phyloP scores from a whole-genome alignment of 2,329 filamentous ascomycete genomes.

The Zarea fungicola region DNA sequence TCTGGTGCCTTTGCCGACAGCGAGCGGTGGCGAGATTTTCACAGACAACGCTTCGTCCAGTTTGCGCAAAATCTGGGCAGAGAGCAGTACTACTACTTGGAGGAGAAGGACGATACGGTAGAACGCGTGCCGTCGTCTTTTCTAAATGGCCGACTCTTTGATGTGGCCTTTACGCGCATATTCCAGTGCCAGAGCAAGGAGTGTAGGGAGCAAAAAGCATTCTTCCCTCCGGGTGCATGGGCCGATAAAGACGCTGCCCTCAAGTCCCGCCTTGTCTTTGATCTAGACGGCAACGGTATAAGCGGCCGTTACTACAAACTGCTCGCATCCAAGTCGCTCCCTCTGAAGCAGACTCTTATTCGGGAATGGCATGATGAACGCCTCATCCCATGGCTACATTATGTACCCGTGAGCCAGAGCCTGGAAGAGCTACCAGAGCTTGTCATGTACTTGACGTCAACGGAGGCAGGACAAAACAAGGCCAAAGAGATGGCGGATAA shows the following conservation, averaged over 20 bases:
- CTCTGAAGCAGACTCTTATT: conserved; percentile 48
- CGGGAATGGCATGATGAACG: conserved; percentile 56
- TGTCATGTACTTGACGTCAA: conserved; percentile 40
- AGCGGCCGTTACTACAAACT: conserved; percentile 49
- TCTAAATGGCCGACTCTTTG: conserved; percentile 34
- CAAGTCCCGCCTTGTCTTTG: conserved; percentile 39
- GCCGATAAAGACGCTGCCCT: conserved; percentile 32
- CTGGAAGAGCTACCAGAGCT: conserved; percentile 49
- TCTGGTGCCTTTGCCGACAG: conserved; percentile 41
- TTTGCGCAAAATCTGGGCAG: conserved; percentile 30
- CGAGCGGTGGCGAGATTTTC: conserved; percentile 35
- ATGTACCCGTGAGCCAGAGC: conserved; percentile 45
- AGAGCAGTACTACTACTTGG: conserved; percentile 28
- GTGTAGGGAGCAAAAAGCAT: conserved; percentile 31
- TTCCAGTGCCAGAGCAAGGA: conserved; percentile 36
- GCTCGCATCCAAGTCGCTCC: conserved; percentile 40
- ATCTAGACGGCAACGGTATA: conserved; percentile 52
- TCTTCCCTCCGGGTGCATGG: conserved; percentile 28
- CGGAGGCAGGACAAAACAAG: conserved; percentile 39
- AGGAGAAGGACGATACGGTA: conserved; percentile 17
- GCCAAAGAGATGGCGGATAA: conserved; percentile 47
- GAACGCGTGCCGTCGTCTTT: conserved; percentile 23
- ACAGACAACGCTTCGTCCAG: conserved; percentile 43
- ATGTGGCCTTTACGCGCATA: conserved; percentile 41
- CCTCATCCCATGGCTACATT: conserved; percentile 52